A percentile compares a stretch with the other conserved stretches of the same genome.
Conservation (phyloP, 106 monocot genomes). For the Cymbidium sinense region DNA sequence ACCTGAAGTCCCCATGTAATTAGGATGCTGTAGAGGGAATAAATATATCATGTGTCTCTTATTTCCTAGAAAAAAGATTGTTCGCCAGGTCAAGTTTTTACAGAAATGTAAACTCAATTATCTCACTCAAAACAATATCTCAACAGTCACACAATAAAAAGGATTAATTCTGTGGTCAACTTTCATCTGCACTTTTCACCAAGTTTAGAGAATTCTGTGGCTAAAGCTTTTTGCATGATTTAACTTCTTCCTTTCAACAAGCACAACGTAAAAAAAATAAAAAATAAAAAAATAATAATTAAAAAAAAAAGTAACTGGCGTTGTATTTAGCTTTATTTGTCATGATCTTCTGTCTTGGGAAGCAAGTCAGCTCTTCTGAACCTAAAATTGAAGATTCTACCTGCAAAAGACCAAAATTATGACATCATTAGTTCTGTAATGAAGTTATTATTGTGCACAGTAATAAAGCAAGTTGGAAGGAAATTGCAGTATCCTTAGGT, state of each 20-base stretch:
- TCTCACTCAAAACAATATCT: too few species aligned
- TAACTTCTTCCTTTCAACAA: too few species aligned
- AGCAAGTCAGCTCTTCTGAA: constrained; percentile 75
- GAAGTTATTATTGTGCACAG: not conserved
- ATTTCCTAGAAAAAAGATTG: too few species aligned
- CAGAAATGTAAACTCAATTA: too few species aligned
- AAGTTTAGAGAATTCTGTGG: not conserved
- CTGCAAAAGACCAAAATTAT: constrained; percentile 31
- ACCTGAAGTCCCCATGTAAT: too few species aligned
- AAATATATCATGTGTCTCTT: too few species aligned
- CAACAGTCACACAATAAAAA: not conserved
- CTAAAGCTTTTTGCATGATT: not conserved
- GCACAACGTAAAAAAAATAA: not conserved
- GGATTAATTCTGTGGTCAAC: not conserved
- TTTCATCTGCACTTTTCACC: not conserved
- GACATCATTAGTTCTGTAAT: not conserved
- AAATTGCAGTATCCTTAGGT: not conserved
- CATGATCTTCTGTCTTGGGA: constrained; percentile 65
- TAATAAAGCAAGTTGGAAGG: not conserved
- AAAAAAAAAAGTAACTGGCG: not conserved
- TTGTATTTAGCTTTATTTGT: constrained; percentile 30
- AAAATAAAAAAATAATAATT: too few species aligned
- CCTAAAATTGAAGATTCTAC: constrained; percentile 56
- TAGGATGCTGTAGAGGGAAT: too few species aligned
- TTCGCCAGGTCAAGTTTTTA: too few species aligned